These are phyloP conservation scores for Pholiota molesta DNA, from an alignment of 768 basidiomycete genomes.

Conservation along the genomic window DNA sequence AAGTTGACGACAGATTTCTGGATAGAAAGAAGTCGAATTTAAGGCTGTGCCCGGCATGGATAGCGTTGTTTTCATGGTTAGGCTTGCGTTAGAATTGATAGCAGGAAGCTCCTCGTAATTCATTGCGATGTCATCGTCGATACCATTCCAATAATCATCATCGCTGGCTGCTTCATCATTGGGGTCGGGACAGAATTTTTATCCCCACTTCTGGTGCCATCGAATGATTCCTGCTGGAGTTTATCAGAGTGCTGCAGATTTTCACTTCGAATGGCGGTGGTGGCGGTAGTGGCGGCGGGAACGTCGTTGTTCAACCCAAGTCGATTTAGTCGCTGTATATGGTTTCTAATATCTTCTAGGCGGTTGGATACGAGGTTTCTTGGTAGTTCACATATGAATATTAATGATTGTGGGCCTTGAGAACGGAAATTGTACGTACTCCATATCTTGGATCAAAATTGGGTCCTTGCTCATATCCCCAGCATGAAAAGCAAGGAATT, in stretches of 20 bases:
- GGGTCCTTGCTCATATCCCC: constrained; percentile 38
- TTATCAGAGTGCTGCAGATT: no score
- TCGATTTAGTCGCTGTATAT: neutral
- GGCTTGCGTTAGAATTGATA: neutral
- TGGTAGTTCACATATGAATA: no score
- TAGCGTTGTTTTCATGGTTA: neutral
- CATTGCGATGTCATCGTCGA: constrained; percentile 45
- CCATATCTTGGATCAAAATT: constrained; percentile 39
- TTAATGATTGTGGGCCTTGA: neutral
- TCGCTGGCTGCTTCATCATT: constrained; percentile 17
- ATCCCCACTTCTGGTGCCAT: neutral
- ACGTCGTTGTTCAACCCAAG: neutral
- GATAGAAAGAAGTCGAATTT: constrained; percentile 32
- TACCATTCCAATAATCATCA: constrained; percentile 52
- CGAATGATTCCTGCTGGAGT: neutral
- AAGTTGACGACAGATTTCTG: constrained; percentile 59
- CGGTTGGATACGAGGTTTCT: constrained; percentile 21
- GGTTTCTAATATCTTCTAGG: constrained; percentile 5
- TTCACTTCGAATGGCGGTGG: neutral
- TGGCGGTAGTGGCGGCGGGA: neutral
- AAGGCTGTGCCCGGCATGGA: constrained; percentile 1
- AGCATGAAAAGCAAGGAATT: constrained; percentile 27
- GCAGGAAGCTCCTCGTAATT: constrained; percentile 12
- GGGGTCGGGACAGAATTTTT: neutral
- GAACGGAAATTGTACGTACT: constrained; percentile 31